Evolutionary conservation across 768 basidiomycete species (phyloP).

Genomic region (Hygrocybe coccinea): DNA sequence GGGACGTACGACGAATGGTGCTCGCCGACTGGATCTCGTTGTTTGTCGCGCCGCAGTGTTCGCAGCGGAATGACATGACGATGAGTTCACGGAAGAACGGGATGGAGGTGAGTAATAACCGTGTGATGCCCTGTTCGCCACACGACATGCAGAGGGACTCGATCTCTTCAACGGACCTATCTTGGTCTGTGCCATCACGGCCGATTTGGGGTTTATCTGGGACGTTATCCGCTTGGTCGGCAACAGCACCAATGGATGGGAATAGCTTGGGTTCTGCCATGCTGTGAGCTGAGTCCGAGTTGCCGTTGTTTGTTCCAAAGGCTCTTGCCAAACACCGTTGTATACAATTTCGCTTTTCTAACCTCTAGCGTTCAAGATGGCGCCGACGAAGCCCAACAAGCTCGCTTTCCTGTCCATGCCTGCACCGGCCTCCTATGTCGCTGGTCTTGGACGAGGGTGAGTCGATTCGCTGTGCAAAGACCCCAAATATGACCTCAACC

Average conservation of each 20-base stretch:
- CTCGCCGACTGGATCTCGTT: constrained; percentile 95
- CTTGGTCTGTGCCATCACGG: constrained; percentile 32
- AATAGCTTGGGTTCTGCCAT: constrained; percentile 34
- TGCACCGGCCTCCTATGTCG: constrained; percentile 94
- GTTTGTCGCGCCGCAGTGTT: constrained; percentile 83
- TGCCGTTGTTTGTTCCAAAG: no score
- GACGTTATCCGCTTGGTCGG: constrained; percentile 39
- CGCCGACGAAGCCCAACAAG: constrained; percentile 57
- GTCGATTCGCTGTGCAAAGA: constrained; percentile 22
- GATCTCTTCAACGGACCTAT: constrained; percentile 72
- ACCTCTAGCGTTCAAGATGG: no score
- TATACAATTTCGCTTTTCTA: no score
- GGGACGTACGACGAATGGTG: constrained; percentile 66
- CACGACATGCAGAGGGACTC: constrained; percentile 95
- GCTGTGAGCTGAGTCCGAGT: no score
- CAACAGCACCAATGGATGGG: constrained; percentile 51
- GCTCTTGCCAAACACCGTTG: not conserved
- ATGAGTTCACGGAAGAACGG: constrained; percentile 95
- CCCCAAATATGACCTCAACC: constrained; percentile 8
- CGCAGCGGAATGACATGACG: constrained; percentile 94
- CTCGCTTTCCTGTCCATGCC: constrained; percentile 87
- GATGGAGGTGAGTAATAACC: constrained; percentile 86
- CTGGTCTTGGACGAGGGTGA: constrained; percentile 95
- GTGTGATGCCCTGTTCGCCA: constrained; percentile 83
- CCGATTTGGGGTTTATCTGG: constrained; percentile 27